phyloP scores from a whole-genome alignment of 768 basidiomycete species.

The Calocybe cyanea region DNA sequence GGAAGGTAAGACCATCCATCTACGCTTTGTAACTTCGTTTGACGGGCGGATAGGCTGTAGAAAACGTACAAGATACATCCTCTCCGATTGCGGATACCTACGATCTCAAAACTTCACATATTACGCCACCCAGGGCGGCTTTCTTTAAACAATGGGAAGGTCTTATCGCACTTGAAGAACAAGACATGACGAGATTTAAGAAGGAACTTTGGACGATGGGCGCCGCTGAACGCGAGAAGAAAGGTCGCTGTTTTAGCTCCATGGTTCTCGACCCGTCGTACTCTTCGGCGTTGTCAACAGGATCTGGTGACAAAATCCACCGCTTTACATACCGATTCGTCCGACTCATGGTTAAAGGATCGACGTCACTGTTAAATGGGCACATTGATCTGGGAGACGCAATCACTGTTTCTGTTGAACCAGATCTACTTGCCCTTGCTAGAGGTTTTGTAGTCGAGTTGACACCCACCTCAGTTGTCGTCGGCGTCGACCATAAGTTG shows the following conservation, averaged over 20 bases:
- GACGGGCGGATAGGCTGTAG: conserved; percentile 51
- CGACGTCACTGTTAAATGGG: conserved; percentile 52
- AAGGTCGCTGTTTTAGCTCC: conserved; percentile 78
- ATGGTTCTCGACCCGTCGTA: conserved; percentile 66
- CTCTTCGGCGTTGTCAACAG: conserved; percentile 16
- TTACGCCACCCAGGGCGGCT: conserved; percentile 57
- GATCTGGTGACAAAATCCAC: conserved; percentile 58
- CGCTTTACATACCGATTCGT: conserved; percentile 75
- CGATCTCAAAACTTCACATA: conserved; percentile 73
- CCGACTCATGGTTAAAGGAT: conserved; percentile 20
- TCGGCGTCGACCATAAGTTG: conserved; percentile 85
- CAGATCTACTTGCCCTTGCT: conserved; percentile 77
- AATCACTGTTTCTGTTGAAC: conserved; percentile 83
- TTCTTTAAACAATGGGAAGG: conserved; percentile 94
- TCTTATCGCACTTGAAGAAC: conserved; percentile 81
- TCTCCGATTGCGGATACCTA: conserved; percentile 68
- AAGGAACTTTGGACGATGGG: conserved; percentile 94
- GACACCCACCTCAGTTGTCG: conserved; percentile 52
- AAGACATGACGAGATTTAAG: conserved; percentile 77
- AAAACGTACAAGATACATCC: conserved; percentile 49
- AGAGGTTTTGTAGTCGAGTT: conserved; percentile 82
- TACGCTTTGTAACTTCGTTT: conserved; percentile 8
- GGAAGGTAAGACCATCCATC: conserved; percentile 50
- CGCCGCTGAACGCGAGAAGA: conserved; percentile 71
- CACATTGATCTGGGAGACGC: conserved; percentile 80